A percentile compares a stretch with the other conserved stretches of the same genome.
These are phyloP conservation scores for Leucosporidium creatinivorum DNA, from an alignment of 768 basidiomycete species.

Conservation along the genomic window DNA sequence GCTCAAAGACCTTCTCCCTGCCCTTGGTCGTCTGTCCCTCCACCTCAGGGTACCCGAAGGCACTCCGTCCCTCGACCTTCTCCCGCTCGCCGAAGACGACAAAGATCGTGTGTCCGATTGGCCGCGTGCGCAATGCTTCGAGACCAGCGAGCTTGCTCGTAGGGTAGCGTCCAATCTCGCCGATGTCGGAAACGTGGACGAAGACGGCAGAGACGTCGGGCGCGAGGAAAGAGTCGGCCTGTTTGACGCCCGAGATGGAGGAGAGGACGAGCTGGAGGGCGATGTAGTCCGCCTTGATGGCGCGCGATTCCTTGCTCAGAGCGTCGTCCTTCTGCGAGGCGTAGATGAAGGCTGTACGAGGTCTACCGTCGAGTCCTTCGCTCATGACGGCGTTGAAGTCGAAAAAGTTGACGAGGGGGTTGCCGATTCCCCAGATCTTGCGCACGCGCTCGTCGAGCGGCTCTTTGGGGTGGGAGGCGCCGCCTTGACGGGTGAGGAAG, in stretches of 20 bases:
- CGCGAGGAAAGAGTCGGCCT: conserved; percentile 5
- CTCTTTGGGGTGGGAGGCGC: background rate
- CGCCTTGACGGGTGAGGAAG: background rate
- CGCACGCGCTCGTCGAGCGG: conserved; percentile 4
- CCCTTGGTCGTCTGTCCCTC: background rate
- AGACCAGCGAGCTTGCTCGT: conserved; percentile 9
- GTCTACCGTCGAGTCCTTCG: background rate
- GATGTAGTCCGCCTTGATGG: conserved; percentile 4
- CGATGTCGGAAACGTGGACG: conserved; percentile 10
- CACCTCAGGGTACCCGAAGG: background rate
- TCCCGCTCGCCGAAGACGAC: conserved; percentile 7
- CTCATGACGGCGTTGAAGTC: conserved; percentile 13
- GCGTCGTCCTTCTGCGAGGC: background rate
- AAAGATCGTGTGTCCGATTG: background rate
- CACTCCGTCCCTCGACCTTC: background rate
- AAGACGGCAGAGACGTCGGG: conserved; percentile 20
- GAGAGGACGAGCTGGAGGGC: conserved; percentile 21
- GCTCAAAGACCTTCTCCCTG: background rate
- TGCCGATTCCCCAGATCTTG: conserved; percentile 6
- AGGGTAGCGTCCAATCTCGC: conserved; percentile 6
- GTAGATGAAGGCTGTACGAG: conserved; percentile 8
- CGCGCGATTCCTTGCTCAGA: background rate
- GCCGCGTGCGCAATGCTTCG: background rate
- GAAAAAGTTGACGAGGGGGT: background rate
- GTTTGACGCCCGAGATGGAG: conserved; percentile 10